These are phyloP conservation scores for Mucor racemosus DNA, from an alignment of 371 early-diverging fungal species.

Conservation along the genomic window DNA sequence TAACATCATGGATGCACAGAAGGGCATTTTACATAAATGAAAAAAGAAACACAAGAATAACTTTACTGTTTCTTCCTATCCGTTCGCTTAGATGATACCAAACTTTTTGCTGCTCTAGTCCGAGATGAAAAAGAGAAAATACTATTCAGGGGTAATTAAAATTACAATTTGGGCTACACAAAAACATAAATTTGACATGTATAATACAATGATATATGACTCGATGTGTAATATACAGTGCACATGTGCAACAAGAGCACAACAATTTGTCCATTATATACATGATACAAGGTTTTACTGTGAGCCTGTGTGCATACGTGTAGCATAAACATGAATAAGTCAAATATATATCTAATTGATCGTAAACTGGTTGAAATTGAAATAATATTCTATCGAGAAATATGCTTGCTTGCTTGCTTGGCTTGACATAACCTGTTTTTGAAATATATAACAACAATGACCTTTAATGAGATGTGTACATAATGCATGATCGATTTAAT, in stretches of 20 bases:
- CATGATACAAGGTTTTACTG: too few relatives aligned
- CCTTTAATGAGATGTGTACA: not conserved
- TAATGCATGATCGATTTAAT: not conserved
- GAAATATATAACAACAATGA: not conserved
- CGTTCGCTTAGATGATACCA: not conserved
- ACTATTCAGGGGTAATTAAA: not conserved
- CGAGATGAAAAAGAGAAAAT: not conserved
- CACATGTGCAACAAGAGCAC: too few relatives aligned
- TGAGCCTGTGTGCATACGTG: too few relatives aligned
- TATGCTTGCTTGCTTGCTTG: not conserved
- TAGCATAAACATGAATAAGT: not conserved
- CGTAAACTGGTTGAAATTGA: not conserved
- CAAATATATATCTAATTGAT: not conserved
- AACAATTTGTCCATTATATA: too few relatives aligned
- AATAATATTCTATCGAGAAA: not conserved
- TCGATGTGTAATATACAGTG: not conserved
- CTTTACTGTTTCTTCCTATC: not conserved
- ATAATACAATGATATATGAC: not conserved
- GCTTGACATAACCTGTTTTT: not conserved
- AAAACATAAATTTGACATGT: not conserved
- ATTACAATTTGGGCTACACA: not conserved
- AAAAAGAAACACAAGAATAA: slow-evolving; percentile 4
- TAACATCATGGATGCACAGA: slow-evolving; percentile 1
- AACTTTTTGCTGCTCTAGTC: not conserved
- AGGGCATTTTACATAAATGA: slow-evolving; percentile 3